Evolutionary conservation across 2,329 filamentous ascomycete species (phyloP), one percentile per base, ranked within the genome.

Genomic region (Tolypocladium endophyticum): DNA sequence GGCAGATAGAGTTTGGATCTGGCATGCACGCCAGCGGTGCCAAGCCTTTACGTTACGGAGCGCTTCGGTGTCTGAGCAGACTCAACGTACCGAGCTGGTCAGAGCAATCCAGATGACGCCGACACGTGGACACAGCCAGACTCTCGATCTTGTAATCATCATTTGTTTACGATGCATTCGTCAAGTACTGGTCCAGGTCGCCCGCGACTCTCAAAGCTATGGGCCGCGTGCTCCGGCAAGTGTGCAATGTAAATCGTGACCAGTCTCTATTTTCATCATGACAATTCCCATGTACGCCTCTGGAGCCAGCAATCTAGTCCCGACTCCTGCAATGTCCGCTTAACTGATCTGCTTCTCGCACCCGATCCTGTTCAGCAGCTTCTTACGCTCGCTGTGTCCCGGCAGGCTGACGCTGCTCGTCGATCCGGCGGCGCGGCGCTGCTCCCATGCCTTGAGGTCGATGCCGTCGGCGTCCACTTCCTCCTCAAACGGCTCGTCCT

Each of bases 341-440:
- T 28, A 52, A 52, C 47, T 33, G 14, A 60, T 61, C 36, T 84
- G 87, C 78, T 90, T 90, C 72, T 91, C 88, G 71, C 90, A 93
- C 57, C 90, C 90, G 69, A 93, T 92, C 60, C 90, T 80, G 55
- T 88, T 88, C 59, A 93, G 79, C 65, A 93, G 77, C 72, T 92
- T 89, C 77, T 92, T 93, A 67, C 87, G 82, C 72, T 90, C 87
- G 64, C 85, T 87, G 72, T 87, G 85, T 25, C 87, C 83, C n/a
- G 84, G 82, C 57, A 90, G 79, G 67, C 85, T 87, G 68, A 89
- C 81, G 52, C 81, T 80, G 9, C 80, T 80, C 57, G 81, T 75
- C 30, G 61, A 58, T 53, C 77, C 76, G 20, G 73, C 75, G 60
- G 77, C 72, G 64, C 83, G 72, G 60, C 81, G 76, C 61, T 80